phyloP scores from a whole-genome alignment of 1,284 basidiomycete genomes.

The Melanopsichium pennsylvanicum region DNA sequence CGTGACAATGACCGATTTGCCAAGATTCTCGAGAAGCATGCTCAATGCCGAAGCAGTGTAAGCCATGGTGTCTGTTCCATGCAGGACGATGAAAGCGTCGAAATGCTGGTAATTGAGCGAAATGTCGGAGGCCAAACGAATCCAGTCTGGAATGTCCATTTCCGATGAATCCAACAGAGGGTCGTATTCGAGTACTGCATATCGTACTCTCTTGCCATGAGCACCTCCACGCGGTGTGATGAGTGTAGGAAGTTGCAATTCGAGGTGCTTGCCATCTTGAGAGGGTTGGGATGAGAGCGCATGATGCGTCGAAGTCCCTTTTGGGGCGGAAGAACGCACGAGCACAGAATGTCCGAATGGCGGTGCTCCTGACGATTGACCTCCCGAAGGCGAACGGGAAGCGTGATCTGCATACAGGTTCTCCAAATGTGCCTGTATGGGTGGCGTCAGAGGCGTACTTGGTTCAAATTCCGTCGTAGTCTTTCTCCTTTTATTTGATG shows the following conservation, averaged over 20 bases:
- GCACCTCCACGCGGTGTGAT: constrained; percentile 49
- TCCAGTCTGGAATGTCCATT: constrained; percentile 78
- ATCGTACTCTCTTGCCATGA: constrained; percentile 52
- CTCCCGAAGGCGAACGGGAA: constrained; percentile 14
- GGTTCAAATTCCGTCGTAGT: constrained; percentile 1
- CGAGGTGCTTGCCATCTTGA: constrained; percentile 43
- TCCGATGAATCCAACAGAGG: constrained; percentile 84
- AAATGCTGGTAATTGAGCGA: constrained; percentile 84
- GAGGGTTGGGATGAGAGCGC: constrained; percentile 37
- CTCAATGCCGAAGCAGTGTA: constrained; percentile 67
- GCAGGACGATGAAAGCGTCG: constrained; percentile 87
- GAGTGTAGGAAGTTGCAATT: constrained; percentile 55
- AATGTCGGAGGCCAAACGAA: constrained; percentile 85
- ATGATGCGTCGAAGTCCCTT: constrained; percentile 51
- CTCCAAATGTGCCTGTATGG: constrained; percentile 27
- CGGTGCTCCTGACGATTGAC: constrained; percentile 12
- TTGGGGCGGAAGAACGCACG: constrained; percentile 47
- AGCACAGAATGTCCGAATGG: constrained; percentile 44
- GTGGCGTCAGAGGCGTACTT: constrained; percentile 11
- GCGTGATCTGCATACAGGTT: constrained; percentile 29
- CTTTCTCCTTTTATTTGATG: constrained; percentile 20
- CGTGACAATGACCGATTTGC: constrained; percentile 85
- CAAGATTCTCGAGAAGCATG: constrained; percentile 87
- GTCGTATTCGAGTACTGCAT: constrained; percentile 59
- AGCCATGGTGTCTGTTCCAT: constrained; percentile 76